A percentile compares a stretch with the other conserved stretches of the same genome.
Evolutionary conservation across 108 stramenopile species (phyloP).

Genomic region (Cyclostephanos tholiformis): DNA sequence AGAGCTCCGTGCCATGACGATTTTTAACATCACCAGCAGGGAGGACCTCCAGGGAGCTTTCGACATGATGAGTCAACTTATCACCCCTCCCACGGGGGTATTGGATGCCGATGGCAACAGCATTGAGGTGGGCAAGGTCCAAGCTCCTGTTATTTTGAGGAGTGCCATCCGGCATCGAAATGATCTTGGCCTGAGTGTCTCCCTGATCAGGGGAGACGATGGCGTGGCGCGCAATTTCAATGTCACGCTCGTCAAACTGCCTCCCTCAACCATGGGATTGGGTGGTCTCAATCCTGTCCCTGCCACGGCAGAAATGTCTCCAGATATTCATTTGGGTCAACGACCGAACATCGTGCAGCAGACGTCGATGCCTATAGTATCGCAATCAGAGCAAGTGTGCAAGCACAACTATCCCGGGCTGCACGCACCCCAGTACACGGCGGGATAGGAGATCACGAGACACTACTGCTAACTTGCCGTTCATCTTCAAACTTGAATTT

Average conservation of each 20-base stretch:
- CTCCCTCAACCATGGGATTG: conserved; percentile 64
- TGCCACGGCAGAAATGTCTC: conserved; percentile 59
- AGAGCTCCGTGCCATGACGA: conserved; percentile 83
- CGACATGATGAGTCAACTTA: conserved; percentile 85
- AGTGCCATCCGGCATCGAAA: conserved; percentile 54
- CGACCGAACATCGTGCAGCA: neutral
- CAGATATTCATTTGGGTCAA: conserved; percentile 8
- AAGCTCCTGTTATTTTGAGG: conserved; percentile 29
- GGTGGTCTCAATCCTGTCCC: conserved; percentile 60
- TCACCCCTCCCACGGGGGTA: conserved; percentile 62
- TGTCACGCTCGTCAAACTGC: conserved; percentile 77
- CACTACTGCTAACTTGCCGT: neutral
- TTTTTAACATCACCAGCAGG: conserved; percentile 82
- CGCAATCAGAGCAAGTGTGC: conserved; percentile 12
- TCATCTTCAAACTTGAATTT: conserved; percentile 8
- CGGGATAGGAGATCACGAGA: conserved; percentile 20
- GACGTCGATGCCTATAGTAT: neutral
- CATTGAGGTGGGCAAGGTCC: conserved; percentile 50
- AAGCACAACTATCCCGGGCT: conserved; percentile 25
- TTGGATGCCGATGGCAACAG: conserved; percentile 51
- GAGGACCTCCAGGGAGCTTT: conserved; percentile 84
- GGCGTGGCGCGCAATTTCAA: conserved; percentile 84
- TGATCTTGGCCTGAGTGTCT: conserved; percentile 74
- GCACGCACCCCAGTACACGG: conserved; percentile 41
- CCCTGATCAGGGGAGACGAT: conserved; percentile 72